Base-by-base conservation (phyloP, 2,329 filamentous ascomycete species). In the Apiospora rasikravindrae region DNA sequence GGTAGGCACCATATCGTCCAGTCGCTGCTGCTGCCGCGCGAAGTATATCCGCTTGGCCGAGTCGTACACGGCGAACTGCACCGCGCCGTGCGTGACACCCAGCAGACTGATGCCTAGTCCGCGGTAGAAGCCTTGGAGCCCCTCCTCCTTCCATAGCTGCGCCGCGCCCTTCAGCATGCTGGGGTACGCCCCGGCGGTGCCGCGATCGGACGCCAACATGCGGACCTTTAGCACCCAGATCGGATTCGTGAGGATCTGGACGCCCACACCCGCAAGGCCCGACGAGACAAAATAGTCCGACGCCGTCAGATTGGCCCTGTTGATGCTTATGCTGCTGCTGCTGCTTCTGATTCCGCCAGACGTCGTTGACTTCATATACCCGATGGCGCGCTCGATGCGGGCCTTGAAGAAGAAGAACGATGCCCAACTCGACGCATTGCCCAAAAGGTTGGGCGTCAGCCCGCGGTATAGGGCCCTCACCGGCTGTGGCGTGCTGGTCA, bases 201-300 rank as follows among this genome's bases (percentile, higher is more conserved):
- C 86, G 69, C 90, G 89, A 76, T 96, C 94, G 4, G 94, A 95
- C 42, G 95, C 94, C 33, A 98, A 87, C 95, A 99, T 98, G 74
- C 96, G 93, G 11, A 96, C 98, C 86, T 98, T 98, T 81, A 99
- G 91, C 2, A 99, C 96, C 96, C 96, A 99, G 77, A 99, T 92
- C 2, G 96, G 96, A 81, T 98, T 98, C 42, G 96, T 98, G 75
- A 96, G 87, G 42, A 94, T 84, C 61, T 95, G 93, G 1, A 95
- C 97, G 53, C 94, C 82, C 24, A 92, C 86, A 42, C 96, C 95
- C 75, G 88, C 85, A 40, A 87, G 79, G n/a, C 86, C 93, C 45
- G 93, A 95, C 4, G 95, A 90, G 67, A 92, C 78, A 80, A 98
- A 96, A 84, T 95, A 98, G 82, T 98, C 94, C 37, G 86, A 86